Percentiles rank a stretch among this genome's conserved stretches.
phyloP scores from a whole-genome alignment of 2,329 filamentous ascomycete genomes.

The Aspergillus ruber region DNA sequence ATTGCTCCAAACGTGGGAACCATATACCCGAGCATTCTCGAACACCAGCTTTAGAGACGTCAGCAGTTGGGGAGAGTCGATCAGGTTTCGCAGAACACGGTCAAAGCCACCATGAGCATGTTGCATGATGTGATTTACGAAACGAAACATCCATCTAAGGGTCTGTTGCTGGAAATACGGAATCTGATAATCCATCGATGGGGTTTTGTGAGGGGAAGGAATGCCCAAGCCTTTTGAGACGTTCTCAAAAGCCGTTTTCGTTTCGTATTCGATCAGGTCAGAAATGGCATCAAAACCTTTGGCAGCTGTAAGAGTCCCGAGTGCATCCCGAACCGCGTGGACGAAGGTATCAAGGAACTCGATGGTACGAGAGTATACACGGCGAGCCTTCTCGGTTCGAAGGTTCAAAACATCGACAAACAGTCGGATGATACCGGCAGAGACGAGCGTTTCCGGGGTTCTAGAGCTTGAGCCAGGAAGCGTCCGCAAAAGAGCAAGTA shows the following conservation, averaged over 20 bases:
- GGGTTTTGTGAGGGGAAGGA: slow-evolving; percentile 64
- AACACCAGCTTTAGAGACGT: slow-evolving; percentile 74
- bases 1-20: slow-evolving; percentile 92
- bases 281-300: slow-evolving; percentile 85
- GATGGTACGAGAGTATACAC: slow-evolving; percentile 76
- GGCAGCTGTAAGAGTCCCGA: slow-evolving; percentile 72
- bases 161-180: slow-evolving; percentile 91
- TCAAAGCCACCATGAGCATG: slow-evolving; percentile 79
- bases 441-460: slow-evolving; percentile 75
- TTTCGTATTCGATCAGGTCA: slow-evolving; percentile 75
- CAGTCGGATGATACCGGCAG: slow-evolving; percentile 82
- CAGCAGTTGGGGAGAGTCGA: slow-evolving; percentile 83
- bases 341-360: slow-evolving; percentile 84
- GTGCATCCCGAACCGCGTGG: slow-evolving; percentile 76
- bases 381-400: slow-evolving; percentile 72
- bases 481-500: slow-evolving; percentile 81
- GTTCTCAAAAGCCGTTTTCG: slow-evolving; percentile 61
- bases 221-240: slow-evolving; percentile 67
- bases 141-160: slow-evolving; percentile 88
- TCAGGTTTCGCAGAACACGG: slow-evolving; percentile 81
- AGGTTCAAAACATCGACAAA: slow-evolving; percentile 82
- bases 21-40: slow-evolving; percentile 70
- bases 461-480: slow-evolving; percentile 66
- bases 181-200: slow-evolving; percentile 85
- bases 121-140: slow-evolving; percentile 91